These are phyloP conservation scores for Conoideocrella luteorostrata DNA, from an alignment of 2,329 filamentous ascomycete genomes.

Conservation along the genomic window DNA sequence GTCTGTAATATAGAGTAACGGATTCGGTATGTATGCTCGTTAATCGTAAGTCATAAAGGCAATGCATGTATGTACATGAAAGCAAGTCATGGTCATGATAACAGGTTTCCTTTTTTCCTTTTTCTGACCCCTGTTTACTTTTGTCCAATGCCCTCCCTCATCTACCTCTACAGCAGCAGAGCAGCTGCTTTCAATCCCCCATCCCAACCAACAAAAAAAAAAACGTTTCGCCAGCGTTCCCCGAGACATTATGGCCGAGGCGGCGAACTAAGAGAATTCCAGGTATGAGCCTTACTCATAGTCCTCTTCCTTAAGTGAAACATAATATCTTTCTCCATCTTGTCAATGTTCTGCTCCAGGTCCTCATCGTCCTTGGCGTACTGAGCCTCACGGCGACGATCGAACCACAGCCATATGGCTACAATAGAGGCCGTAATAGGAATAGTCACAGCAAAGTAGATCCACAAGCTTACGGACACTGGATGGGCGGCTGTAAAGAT, in stretches of 20 bases:
- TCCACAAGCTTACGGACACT: conserved; percentile 50
- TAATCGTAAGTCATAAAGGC: not conserved
- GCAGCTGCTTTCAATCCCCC: no score
- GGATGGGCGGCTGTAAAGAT: conserved; percentile 27
- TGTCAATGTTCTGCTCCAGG: conserved; percentile 47
- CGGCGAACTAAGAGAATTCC: conserved; percentile 35
- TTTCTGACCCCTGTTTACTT: no score
- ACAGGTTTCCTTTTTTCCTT: no score
- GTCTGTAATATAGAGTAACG: no score
- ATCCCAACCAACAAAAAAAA: no score
- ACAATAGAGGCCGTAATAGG: conserved; percentile 52
- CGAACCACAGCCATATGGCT: conserved; percentile 47
- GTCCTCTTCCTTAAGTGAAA: conserved; percentile 49
- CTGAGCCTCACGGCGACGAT: conserved; percentile 41
- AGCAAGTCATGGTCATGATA: no score
- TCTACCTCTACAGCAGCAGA: no score
- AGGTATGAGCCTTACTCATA: conserved; percentile 50
- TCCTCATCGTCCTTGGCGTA: conserved; percentile 44
- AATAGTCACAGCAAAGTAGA: conserved; percentile 57
- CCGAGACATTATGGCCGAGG: conserved; percentile 17
- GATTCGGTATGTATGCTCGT: no score
- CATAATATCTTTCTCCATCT: conserved; percentile 53
- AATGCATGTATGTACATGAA: no score
- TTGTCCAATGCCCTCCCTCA: no score
- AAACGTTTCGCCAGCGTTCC: no score